Evolutionary conservation across 768 basidiomycete species (phyloP).

Genomic region (Gelatoporia subvermispora): DNA sequence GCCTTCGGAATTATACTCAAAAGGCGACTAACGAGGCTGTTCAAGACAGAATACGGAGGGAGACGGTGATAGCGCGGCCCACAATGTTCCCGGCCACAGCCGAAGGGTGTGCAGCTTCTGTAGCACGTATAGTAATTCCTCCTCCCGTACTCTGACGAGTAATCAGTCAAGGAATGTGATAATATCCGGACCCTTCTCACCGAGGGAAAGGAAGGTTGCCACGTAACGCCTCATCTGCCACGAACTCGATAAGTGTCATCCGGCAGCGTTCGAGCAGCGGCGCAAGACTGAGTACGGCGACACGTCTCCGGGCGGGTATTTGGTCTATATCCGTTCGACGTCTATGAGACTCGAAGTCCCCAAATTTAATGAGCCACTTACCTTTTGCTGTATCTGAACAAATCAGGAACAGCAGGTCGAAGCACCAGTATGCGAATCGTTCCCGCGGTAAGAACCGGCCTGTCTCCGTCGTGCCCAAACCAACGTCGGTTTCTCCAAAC

Average conservation of each 20-base stretch:
- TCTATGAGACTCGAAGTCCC: no score
- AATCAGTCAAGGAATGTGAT: background rate
- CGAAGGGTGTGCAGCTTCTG: slow-evolving; percentile 67
- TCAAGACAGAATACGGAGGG: slow-evolving; percentile 49
- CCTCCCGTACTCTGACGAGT: slow-evolving; percentile 66
- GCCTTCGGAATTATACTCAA: background rate
- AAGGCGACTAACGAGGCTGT: slow-evolving; percentile 47
- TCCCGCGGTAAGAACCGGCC: slow-evolving; percentile 63
- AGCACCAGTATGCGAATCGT: slow-evolving; percentile 90
- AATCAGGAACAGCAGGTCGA: slow-evolving; percentile 79
- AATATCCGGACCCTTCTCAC: slow-evolving; percentile 31
- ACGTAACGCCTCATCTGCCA: slow-evolving; percentile 83
- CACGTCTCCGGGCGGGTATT: slow-evolving; percentile 52
- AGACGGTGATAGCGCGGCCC: slow-evolving; percentile 68
- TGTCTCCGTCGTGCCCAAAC: slow-evolving; percentile 56
- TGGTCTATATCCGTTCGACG: slow-evolving; percentile 40
- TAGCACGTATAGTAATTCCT: slow-evolving; percentile 83
- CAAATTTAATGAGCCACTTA: slow-evolving; percentile 19
- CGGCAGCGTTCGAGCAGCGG: slow-evolving; percentile 75
- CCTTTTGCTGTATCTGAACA: slow-evolving; percentile 67
- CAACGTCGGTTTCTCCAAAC: slow-evolving; percentile 34
- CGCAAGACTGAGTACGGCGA: slow-evolving; percentile 71
- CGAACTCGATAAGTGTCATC: slow-evolving; percentile 59
- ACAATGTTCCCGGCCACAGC: slow-evolving; percentile 73
- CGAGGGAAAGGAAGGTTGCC: slow-evolving; percentile 86